Conservation (phyloP, 129 eudicot genomes). For the Tanacetum coccineum region DNA sequence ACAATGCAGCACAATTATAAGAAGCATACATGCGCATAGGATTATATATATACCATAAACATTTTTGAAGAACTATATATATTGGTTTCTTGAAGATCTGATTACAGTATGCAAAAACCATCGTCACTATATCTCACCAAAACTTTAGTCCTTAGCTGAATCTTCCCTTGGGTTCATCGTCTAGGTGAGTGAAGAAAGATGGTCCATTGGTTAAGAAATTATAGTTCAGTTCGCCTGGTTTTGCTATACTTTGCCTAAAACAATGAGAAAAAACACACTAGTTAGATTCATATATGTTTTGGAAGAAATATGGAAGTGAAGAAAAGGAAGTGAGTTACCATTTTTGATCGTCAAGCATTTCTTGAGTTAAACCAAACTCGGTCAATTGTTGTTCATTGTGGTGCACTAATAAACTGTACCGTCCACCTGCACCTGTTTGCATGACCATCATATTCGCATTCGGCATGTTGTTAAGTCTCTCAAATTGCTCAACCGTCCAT, state of each 20-base stretch:
- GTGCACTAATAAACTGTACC: slow-evolving; percentile 77
- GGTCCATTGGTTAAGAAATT: slow-evolving; percentile 62
- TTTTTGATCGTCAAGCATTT: slow-evolving; percentile 77
- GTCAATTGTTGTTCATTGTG: slow-evolving; percentile 56
- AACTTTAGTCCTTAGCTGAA: slow-evolving; percentile 6
- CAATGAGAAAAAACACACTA: not conserved
- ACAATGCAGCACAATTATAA: too few relatives aligned
- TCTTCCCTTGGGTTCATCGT: slow-evolving; percentile 28
- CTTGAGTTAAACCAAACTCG: slow-evolving; percentile 67
- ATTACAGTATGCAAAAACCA: slow-evolving; percentile 2
- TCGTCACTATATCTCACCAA: not conserved
- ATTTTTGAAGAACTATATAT: not conserved
- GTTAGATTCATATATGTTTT: not conserved
- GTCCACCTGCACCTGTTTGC: slow-evolving; percentile 85
- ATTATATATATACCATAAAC: not conserved
- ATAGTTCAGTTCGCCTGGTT: slow-evolving; percentile 74
- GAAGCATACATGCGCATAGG: too few relatives aligned
- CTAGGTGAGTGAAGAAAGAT: slow-evolving; percentile 76
- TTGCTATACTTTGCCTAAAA: slow-evolving; percentile 68
- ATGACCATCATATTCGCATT: slow-evolving; percentile 66
- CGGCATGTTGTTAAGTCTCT: slow-evolving; percentile 59
- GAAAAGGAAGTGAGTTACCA: slow-evolving; percentile 35
- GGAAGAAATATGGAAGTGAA: not conserved
- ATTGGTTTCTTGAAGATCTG: not conserved
- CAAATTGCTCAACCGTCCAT: slow-evolving; percentile 87